Percentiles rank a stretch among this genome's conserved stretches.
Evolutionary conservation across 805 yeast species (phyloP).

Genomic region (Komagataella kurtzmanii): DNA sequence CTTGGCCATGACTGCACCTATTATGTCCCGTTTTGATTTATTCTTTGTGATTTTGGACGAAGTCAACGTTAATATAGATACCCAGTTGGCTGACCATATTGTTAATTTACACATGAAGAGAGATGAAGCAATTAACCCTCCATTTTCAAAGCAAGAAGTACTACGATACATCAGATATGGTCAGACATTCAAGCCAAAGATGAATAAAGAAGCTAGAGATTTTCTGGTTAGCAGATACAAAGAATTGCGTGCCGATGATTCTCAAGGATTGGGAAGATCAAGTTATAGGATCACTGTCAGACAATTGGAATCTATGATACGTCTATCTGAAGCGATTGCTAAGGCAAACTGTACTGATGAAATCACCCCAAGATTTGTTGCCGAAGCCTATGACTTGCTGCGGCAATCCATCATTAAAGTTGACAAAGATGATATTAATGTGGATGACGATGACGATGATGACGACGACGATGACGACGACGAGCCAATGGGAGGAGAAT

Average conservation of each 20-base stretch:
- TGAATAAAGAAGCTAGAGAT: slow-evolving; percentile 72
- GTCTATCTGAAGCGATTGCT: slow-evolving; percentile 93
- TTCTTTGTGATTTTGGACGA: slow-evolving; percentile 93
- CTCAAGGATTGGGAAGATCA: slow-evolving; percentile 75
- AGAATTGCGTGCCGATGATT: slow-evolving; percentile 78
- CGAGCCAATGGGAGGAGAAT: neutral
- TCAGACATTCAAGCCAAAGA: slow-evolving; percentile 78
- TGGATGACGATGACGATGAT: slow-evolving; percentile 48
- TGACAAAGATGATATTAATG: slow-evolving; percentile 83
- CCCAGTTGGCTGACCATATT: slow-evolving; percentile 83
- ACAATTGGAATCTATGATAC: slow-evolving; percentile 87
- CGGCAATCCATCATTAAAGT: slow-evolving; percentile 89
- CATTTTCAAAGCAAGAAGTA: slow-evolving; percentile 79
- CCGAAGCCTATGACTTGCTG: slow-evolving; percentile 83
- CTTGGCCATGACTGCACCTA: slow-evolving; percentile 93
- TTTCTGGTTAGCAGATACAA: slow-evolving; percentile 68
- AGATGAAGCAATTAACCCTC: slow-evolving; percentile 84
- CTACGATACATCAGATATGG: slow-evolving; percentile 86
- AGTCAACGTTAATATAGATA: slow-evolving; percentile 82
- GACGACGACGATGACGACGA: slow-evolving; percentile 10
- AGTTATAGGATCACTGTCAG: slow-evolving; percentile 94
- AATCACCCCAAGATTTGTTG: slow-evolving; percentile 72
- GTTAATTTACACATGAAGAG: slow-evolving; percentile 84
- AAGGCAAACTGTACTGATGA: slow-evolving; percentile 91
- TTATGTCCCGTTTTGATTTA: slow-evolving; percentile 94